phyloP scores from a whole-genome alignment of 139 green algal genomes.

The Diplosphaera chodatii region DNA sequence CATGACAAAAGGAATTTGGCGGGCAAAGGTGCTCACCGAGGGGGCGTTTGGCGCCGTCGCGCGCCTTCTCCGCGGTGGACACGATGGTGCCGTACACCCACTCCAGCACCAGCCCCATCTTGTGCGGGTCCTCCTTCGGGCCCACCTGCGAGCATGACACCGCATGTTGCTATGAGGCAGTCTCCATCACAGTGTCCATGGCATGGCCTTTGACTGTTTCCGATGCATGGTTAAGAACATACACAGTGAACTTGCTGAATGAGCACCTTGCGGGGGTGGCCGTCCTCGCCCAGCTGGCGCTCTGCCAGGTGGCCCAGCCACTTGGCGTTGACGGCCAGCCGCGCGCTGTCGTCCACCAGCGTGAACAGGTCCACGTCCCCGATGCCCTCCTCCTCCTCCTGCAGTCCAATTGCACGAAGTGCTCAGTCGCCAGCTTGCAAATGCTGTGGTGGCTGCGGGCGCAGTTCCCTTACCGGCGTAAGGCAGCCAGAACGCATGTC shows the following conservation, averaged over 20 bases:
- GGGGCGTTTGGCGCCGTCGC: constrained; percentile 64
- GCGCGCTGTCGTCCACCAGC: constrained; percentile 32
- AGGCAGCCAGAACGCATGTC: too few relatives aligned
- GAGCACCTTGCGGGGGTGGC: constrained; percentile 58
- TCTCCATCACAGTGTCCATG: constrained; percentile 2
- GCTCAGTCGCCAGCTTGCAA: too few relatives aligned
- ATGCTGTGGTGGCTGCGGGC: too few relatives aligned
- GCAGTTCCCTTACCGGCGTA: too few relatives aligned
- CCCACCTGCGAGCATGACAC: constrained; percentile 3
- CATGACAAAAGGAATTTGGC: too few relatives aligned
- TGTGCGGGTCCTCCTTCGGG: constrained; percentile 46
- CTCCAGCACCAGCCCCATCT: constrained; percentile 74
- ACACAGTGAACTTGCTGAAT: too few relatives aligned
- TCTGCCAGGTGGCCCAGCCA: constrained; percentile 74
- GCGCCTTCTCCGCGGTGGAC: constrained; percentile 78
- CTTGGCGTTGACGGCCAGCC: constrained; percentile 65
- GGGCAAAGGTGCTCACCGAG: constrained; percentile 35
- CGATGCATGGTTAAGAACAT: too few relatives aligned
- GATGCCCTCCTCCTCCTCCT: constrained; percentile 65
- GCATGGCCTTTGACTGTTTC: too few relatives aligned
- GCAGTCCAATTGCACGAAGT: too few relatives aligned
- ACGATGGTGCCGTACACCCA: constrained; percentile 87
- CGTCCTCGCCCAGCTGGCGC: constrained; percentile 71
- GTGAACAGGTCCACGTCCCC: constrained; percentile 82
- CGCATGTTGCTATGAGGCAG: constrained; percentile 5